Evolutionary conservation across 2,329 filamentous ascomycete species (phyloP).

Genomic region (Cercospora berteroae): DNA sequence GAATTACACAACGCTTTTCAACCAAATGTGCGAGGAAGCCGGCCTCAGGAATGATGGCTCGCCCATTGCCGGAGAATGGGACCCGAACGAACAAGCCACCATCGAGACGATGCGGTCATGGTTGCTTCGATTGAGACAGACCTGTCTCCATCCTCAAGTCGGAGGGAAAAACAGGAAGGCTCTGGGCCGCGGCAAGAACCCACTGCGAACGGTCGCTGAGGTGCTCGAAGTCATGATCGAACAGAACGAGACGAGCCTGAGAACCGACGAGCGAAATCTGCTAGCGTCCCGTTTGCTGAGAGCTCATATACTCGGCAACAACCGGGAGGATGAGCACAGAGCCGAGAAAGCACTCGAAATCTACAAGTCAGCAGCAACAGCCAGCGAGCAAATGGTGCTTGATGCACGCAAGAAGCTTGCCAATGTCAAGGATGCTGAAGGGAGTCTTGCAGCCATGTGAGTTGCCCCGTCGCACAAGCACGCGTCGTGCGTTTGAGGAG

Average conservation of each 20-base stretch:
- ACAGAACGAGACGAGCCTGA: conserved; percentile 67
- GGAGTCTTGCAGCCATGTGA: conserved; percentile 4
- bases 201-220: conserved; percentile 77
- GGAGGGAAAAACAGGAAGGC: conserved; percentile 64
- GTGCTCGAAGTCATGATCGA: conserved; percentile 92
- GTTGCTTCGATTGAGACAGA: conserved; percentile 75
- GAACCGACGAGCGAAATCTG: conserved; percentile 66
- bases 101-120: conserved; percentile 75
- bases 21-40: conserved; percentile 69
- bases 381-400: conserved; percentile 52
- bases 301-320: conserved; percentile 78
- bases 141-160: conserved; percentile 81
- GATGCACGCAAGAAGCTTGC: conserved; percentile 64
- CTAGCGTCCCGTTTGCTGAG: conserved; percentile 64
- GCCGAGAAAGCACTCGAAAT: conserved; percentile 66
- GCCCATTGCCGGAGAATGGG: conserved; percentile 62
- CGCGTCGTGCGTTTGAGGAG: not conserved
- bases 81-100: conserved; percentile 56
- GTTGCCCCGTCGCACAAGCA: not conserved
- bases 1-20: conserved; percentile 74
- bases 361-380: conserved; percentile 57
- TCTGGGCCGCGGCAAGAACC: conserved; percentile 59
- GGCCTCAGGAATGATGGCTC: conserved; percentile 63
- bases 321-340: conserved; percentile 52
- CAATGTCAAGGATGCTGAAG: conserved; percentile 43